These are phyloP conservation scores for Spergularia marina DNA, from an alignment of 148 eudicot species.

Conservation along the genomic window DNA sequence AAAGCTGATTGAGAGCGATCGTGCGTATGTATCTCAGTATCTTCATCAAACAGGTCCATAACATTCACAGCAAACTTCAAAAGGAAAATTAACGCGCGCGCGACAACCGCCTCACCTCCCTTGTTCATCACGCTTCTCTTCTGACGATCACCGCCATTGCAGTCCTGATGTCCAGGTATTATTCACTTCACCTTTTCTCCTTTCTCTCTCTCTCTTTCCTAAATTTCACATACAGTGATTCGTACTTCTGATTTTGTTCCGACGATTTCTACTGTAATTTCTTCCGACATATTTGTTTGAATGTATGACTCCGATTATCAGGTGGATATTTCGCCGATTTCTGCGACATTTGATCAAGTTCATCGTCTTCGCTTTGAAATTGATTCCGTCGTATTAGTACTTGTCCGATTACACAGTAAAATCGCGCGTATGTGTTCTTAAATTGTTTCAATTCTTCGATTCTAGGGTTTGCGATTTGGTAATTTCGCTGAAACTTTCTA, in stretches of 20 bases:
- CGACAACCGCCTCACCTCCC: too few species aligned
- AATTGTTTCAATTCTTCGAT: background rate
- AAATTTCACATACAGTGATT: background rate
- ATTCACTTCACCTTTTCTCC: background rate
- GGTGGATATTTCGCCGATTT: slow-evolving; percentile 1
- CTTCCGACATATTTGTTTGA: too few species aligned
- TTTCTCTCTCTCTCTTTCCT: background rate
- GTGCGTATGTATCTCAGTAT: too few species aligned
- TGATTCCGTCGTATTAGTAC: background rate
- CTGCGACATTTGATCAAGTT: background rate
- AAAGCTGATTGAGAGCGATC: too few species aligned
- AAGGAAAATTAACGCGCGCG: too few species aligned
- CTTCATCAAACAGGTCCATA: too few species aligned
- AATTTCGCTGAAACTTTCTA: background rate
- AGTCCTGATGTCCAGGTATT: too few species aligned
- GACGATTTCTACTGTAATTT: background rate
- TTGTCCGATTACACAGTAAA: background rate
- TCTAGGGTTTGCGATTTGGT: background rate
- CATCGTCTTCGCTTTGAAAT: background rate
- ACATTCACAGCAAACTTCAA: too few species aligned
- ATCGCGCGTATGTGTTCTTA: background rate
- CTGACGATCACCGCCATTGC: too few species aligned
- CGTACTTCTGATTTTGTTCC: background rate
- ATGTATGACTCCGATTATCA: background rate
- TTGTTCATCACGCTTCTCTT: too few species aligned